Base-by-base conservation (phyloP, 805 yeast genomes). In the Candida alai region DNA sequence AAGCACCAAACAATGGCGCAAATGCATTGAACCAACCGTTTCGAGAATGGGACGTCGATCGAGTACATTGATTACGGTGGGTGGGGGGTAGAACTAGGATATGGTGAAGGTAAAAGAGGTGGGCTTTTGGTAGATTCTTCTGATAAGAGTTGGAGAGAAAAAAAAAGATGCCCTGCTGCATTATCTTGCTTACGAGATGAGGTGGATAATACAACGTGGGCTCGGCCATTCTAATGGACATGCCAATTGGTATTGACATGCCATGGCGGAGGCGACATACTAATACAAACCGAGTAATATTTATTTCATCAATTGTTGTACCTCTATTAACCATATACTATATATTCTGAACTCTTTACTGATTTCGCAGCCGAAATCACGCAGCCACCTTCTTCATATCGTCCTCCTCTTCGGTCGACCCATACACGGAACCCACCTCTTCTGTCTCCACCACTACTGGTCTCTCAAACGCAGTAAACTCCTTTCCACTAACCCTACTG, bases 1-100 rank as follows among this genome's bases (percentile, higher is more conserved):
- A 74, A 53, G 45, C 78, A 73, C 79, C 79, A 74, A 12, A 60
- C 39, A 14, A 73, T 71, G 14, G 80, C 78, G 56, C 76, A 67
- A 11, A 48, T 51, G 28, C 72, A 66, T 50, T 74, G 80, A 14
- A 49, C 22, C 7, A 66, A 23, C 6, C 54, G 35, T 9, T 23
- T 29, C 5, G 28, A 25, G 6, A 16, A 28, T 4, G 33, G 26
- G n/a, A 40, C 41, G 11, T 40, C 32, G 14, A 31, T 16, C 9
- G 39, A 32, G 18, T 24, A 18, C 42, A 39, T 39, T 4, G 10
- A 9, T 12, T 10, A 26, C n/a, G n/a, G n/a, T n/a, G n/a, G 24
- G 11, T 11, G n/a, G n/a, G 24, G 24, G 24, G 24, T n/a, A n/a
- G n/a, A n/a, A n/a, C n/a, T n/a, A n/a, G n/a, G n/a, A n/a, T n/a